Evolutionary conservation across 176 grass and related monocot species (phyloP).

Genomic region (Cocos nucifera): DNA sequence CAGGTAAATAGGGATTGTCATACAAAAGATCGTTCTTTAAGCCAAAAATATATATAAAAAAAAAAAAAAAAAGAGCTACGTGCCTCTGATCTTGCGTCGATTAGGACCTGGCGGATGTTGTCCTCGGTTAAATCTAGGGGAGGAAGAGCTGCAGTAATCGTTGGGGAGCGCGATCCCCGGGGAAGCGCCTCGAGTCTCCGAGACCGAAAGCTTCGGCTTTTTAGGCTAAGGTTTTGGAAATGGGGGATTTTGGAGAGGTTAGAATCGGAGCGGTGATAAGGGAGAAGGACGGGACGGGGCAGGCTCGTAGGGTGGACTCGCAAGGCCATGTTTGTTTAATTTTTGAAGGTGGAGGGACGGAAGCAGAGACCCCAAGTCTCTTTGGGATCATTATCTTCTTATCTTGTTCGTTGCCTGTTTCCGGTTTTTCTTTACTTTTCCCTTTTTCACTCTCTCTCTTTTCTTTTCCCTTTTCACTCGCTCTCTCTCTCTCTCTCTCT

Average conservation of each 20-base stretch:
- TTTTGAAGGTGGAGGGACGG: no score
- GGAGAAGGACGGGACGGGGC: not conserved
- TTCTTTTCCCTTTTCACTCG: no score
- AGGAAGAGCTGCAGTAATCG: constrained; percentile 28
- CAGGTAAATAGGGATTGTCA: no score
- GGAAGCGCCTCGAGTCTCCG: constrained; percentile 4
- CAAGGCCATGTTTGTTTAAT: no score
- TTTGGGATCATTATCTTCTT: no score
- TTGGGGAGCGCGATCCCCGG: constrained; percentile 8
- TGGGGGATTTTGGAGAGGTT: not conserved
- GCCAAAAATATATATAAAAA: not conserved
- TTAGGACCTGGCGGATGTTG: constrained; percentile 54
- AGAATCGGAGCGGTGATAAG: not conserved
- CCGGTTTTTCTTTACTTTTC: no score
- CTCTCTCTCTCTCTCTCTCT: no score
- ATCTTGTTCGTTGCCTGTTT: no score
- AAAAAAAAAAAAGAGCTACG: not conserved
- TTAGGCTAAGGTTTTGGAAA: not conserved
- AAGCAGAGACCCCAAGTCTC: no score
- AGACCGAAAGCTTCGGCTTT: not conserved
- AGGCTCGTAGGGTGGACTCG: not conserved
- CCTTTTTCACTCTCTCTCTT: no score
- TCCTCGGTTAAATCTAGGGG: constrained; percentile 89
- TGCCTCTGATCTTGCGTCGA: constrained; percentile 66
- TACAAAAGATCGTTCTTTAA: not conserved